Evolutionary conservation across 805 yeast genomes (phyloP).

Genomic region (Candida manassasensis): DNA sequence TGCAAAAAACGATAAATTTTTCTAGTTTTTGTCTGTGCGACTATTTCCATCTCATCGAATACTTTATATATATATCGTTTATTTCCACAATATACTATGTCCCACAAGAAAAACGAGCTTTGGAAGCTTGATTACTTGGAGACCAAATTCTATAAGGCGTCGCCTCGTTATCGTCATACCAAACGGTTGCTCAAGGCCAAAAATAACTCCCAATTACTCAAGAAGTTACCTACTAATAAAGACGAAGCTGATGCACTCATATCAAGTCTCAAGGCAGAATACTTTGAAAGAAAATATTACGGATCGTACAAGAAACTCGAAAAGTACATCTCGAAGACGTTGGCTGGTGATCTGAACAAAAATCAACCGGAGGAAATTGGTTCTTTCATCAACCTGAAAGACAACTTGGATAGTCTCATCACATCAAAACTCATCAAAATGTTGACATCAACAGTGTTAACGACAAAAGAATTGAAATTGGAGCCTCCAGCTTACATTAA

Average conservation of each 20-base stretch:
- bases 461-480: constrained; percentile 22
- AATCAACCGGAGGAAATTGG: constrained; percentile 11
- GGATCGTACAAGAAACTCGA: constrained; percentile 38
- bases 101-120: constrained; percentile 8
- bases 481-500: constrained; percentile 34
- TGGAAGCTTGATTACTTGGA: constrained; percentile 59
- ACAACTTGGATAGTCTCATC: constrained; percentile 21
- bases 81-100: constrained; percentile 1
- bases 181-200: constrained; percentile 43
- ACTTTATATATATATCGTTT: neutral
- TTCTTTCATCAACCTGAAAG: constrained; percentile 18
- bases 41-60: neutral
- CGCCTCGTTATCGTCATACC: constrained; percentile 48
- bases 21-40: constrained; percentile 2
- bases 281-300: constrained; percentile 47
- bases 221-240: constrained; percentile 35
- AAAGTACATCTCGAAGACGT: constrained; percentile 28
- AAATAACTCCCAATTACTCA: constrained; percentile 35
- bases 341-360: constrained; percentile 12
- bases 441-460: constrained; percentile 22
- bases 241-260: constrained; percentile 46
- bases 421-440: constrained; percentile 30
- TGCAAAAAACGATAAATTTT: constrained; percentile 1
- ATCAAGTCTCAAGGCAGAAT: constrained; percentile 36
- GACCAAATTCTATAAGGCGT: constrained; percentile 37